phyloP scores from a whole-genome alignment of 441 rosid genomes.

The Biscutella laevigata region DNA sequence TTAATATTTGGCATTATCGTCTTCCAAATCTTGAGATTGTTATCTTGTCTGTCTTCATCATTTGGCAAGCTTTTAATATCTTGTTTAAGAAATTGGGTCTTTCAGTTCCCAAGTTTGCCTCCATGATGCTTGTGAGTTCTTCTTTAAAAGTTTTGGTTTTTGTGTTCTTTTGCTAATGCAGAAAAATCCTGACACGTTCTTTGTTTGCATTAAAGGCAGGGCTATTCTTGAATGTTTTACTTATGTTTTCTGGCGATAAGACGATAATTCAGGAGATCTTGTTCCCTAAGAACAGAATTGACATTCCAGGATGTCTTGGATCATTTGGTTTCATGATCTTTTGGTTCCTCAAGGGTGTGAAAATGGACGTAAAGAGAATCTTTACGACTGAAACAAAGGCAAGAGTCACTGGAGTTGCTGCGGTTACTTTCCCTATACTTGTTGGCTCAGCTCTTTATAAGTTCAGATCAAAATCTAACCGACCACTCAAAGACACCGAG shows the following conservation, averaged over 20 bases:
- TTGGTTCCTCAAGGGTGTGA: constrained; percentile 45
- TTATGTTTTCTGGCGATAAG: neutral
- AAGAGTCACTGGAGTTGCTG: constrained; percentile 26
- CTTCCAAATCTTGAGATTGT: constrained; percentile 22
- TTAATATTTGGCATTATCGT: constrained; percentile 21
- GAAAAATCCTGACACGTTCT: neutral
- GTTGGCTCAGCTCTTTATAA: neutral
- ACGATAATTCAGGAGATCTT: neutral
- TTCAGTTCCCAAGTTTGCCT: constrained; percentile 22
- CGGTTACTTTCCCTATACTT: constrained; percentile 21
- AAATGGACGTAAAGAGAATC: constrained; percentile 37
- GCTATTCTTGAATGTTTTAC: constrained; percentile 2
- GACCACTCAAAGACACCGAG: fast-evolving
- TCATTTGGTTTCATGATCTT: constrained; percentile 34
- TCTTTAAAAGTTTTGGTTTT: neutral
- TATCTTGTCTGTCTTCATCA: constrained; percentile 10
- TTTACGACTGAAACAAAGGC: constrained; percentile 27
- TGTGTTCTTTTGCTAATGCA: no score
- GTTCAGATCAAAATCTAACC: neutral
- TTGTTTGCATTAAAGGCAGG: constrained; percentile 18
- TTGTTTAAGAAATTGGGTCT: constrained; percentile 25
- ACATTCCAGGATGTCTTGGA: constrained; percentile 26
- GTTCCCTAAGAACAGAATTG: constrained; percentile 7
- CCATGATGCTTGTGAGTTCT: constrained; percentile 33
- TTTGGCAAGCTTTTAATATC: constrained; percentile 23